A percentile compares a stretch with the other conserved stretches of the same genome.
phyloP scores from a whole-genome alignment of 2,329 filamentous ascomycete genomes.

The Metarhizium brunneum region DNA sequence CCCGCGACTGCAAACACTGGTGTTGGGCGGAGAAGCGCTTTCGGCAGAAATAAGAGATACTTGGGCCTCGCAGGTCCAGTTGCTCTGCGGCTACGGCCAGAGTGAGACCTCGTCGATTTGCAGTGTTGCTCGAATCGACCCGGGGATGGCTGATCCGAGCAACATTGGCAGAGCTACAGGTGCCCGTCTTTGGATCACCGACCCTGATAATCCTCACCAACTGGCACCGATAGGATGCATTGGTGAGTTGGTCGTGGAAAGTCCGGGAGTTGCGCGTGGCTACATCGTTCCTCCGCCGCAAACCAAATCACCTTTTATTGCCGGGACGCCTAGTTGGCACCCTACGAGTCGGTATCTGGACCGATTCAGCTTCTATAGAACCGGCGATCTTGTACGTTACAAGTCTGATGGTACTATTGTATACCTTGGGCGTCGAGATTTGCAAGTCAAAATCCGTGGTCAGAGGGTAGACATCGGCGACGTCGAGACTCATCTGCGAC shows the following conservation, averaged over 20 bases:
- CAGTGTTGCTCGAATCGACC: too few species aligned
- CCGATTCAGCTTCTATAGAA: not conserved
- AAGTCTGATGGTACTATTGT: not conserved
- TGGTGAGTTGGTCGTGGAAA: too few species aligned
- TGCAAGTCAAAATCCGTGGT: conserved; percentile 2
- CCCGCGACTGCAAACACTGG: not conserved
- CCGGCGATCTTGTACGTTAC: not conserved
- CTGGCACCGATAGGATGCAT: too few species aligned
- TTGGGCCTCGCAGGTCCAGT: not conserved
- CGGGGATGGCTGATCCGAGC: too few species aligned
- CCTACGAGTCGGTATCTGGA: too few species aligned
- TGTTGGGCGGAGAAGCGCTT: not conserved
- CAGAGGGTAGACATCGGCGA: conserved; percentile 5
- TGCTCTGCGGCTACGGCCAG: not conserved
- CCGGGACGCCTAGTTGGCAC: not conserved
- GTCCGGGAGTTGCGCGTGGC: too few species aligned
- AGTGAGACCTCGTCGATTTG: not conserved
- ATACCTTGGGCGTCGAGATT: not conserved
- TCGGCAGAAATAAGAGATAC: not conserved
- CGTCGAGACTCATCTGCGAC: not conserved
- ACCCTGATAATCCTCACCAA: too few species aligned
- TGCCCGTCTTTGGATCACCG: too few species aligned
- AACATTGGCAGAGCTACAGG: too few species aligned
- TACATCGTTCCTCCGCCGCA: conserved; percentile 4
- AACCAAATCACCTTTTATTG: conserved; percentile 10